Evolutionary conservation across 129 eudicot genomes (phyloP).

Genomic region (Rutidosis leptorrhynchoides): DNA sequence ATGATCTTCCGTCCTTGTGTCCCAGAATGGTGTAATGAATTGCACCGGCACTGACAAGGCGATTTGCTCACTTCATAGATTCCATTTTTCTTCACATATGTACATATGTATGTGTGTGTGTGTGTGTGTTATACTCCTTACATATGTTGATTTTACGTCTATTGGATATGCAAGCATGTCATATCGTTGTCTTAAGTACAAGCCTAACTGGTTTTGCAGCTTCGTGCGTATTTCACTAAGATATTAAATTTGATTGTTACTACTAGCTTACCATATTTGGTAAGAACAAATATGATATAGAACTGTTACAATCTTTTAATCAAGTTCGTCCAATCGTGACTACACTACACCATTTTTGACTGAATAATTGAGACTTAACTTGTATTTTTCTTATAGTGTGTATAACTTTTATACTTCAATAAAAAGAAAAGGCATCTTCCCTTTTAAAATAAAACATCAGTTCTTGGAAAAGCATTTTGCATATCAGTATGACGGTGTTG

Average conservation of each 20-base stretch:
- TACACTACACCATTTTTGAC: background rate
- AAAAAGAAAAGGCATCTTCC: slow-evolving; percentile 4
- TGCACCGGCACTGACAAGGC: background rate
- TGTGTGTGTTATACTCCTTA: too few species aligned
- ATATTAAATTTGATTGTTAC: background rate
- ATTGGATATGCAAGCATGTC: background rate
- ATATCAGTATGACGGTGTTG: too few species aligned
- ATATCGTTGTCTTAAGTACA: slow-evolving; percentile 3
- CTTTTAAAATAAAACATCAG: too few species aligned
- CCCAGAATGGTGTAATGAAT: slow-evolving; percentile 1
- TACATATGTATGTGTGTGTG: too few species aligned
- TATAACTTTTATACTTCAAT: background rate
- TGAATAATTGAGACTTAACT: background rate
- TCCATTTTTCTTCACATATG: too few species aligned
- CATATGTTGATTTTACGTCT: background rate
- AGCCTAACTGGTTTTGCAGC: background rate
- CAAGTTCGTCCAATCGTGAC: background rate
- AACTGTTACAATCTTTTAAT: background rate
- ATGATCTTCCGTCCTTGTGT: background rate
- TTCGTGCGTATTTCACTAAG: background rate
- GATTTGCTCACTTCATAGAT: too few species aligned
- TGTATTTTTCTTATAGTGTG: background rate
- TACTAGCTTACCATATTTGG: slow-evolving; percentile 3
- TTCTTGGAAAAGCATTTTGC: too few species aligned
- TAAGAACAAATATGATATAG: background rate